These are phyloP conservation scores for Dichotomopilus funicola DNA, from an alignment of 2,329 filamentous ascomycete genomes.

Conservation along the genomic window DNA sequence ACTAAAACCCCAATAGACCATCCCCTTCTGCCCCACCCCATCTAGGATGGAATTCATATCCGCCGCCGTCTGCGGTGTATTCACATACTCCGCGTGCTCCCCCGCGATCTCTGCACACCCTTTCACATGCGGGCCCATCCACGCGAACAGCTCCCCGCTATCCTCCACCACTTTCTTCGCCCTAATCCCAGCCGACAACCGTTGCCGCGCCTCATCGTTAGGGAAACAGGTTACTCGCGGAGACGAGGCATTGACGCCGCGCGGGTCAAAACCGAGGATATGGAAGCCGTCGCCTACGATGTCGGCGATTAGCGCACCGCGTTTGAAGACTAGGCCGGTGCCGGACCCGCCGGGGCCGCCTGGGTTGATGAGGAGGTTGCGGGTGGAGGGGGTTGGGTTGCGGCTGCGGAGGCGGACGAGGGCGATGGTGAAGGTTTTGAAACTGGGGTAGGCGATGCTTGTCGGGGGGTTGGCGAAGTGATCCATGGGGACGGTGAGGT, in stretches of 20 bases:
- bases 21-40: conserved; percentile 32
- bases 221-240: conserved; percentile 37
- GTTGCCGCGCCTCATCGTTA: conserved; percentile 27
- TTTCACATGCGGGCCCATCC: conserved; percentile 35
- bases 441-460: conserved; percentile 22
- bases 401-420: conserved; percentile 39
- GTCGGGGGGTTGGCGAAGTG: conserved; percentile 34
- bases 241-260: conserved; percentile 36
- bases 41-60: conserved; percentile 47
- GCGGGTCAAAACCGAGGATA: conserved; percentile 42
- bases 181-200: conserved; percentile 21
- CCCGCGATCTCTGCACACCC: conserved; percentile 40
- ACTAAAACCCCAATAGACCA: conserved; percentile 38
- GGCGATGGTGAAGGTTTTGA: conserved; percentile 39
- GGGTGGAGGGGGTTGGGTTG: conserved; percentile 36
- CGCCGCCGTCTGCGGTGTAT: conserved; percentile 44
- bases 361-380: conserved; percentile 40
- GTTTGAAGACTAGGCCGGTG: conserved; percentile 30
- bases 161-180: conserved; percentile 28
- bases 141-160: conserved; percentile 35
- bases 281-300: conserved; percentile 40
- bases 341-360: conserved; percentile 44
- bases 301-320: conserved; percentile 31
- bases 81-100: conserved; percentile 39
- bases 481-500: conserved; percentile 41